A percentile compares a stretch with the other conserved stretches of the same genome.
Conservation (phyloP, 2,329 filamentous ascomycete genomes). For the Aspergillaceae sp. region DNA sequence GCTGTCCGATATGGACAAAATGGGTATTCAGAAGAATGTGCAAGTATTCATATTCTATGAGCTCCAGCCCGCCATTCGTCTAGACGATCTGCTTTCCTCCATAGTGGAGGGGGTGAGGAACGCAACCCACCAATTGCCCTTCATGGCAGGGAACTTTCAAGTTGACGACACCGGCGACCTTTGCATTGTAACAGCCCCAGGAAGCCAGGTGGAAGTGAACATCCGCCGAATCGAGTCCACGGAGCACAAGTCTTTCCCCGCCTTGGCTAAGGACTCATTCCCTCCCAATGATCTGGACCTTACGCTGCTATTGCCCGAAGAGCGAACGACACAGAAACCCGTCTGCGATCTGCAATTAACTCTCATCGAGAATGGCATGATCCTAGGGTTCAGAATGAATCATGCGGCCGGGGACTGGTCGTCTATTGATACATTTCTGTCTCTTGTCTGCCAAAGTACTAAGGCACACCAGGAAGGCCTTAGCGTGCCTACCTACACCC, state of each 20-base stretch:
- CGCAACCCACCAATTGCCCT: slow-evolving; percentile 10
- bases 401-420: slow-evolving; percentile 17
- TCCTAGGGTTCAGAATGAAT: slow-evolving; percentile 12
- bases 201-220: slow-evolving; percentile 4
- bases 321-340: slow-evolving; percentile 2
- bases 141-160: slow-evolving; percentile 13
- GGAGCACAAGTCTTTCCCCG: slow-evolving; percentile 8
- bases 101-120: slow-evolving; percentile 12
- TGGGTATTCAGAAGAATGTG: slow-evolving; percentile 12
- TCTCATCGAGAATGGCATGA: slow-evolving; percentile 13
- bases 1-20: slow-evolving; percentile 16
- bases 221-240: slow-evolving; percentile 4
- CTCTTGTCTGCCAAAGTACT: slow-evolving; percentile 13
- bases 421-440: slow-evolving; percentile 14
- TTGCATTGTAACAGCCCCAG: slow-evolving; percentile 6
- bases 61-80: slow-evolving; percentile 4
- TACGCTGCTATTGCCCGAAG: slow-evolving; percentile 7
- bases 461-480: slow-evolving; percentile 10
- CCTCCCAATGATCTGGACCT: slow-evolving; percentile 7
- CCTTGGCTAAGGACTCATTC: slow-evolving; percentile 7
- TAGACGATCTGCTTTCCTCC: slow-evolving; percentile 8
- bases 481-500: slow-evolving; percentile 8
- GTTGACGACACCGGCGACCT: slow-evolving; percentile 9
- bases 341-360: slow-evolving; percentile 15
- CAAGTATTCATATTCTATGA: slow-evolving; percentile 14